Evolutionary conservation across 192 early-diverging fungal species (phyloP).

Genomic region (Backusella tarrabulga): DNA sequence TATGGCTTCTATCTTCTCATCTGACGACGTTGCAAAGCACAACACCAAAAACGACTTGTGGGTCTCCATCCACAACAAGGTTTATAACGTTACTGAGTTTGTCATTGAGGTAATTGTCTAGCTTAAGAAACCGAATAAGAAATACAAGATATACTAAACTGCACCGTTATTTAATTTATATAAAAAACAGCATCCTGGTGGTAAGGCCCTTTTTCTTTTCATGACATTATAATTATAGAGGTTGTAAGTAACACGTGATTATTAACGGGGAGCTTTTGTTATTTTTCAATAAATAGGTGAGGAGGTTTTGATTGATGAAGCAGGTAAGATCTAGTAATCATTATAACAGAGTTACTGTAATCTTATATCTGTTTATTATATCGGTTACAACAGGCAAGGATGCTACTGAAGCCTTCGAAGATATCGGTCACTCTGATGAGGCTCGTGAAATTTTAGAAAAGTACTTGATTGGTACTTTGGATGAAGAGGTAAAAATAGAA

Average conservation of each 20-base stretch:
- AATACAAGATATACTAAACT: not conserved
- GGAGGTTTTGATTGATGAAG: conserved; percentile 90
- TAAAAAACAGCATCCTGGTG: conserved; percentile 76
- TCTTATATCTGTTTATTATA: not conserved
- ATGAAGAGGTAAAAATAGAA: conserved; percentile 28
- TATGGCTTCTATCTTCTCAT: conserved; percentile 34
- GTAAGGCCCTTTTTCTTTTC: conserved; percentile 3
- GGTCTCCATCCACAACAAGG: conserved; percentile 74
- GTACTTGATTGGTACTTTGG: conserved; percentile 36
- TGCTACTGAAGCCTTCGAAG: conserved; percentile 90
- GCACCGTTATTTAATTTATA: not conserved
- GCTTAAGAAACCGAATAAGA: not conserved
- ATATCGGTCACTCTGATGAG: conserved; percentile 95
- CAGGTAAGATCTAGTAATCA: conserved; percentile 49
- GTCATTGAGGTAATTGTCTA: conserved; percentile 58
- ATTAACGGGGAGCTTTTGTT: not conserved
- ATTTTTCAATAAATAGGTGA: conserved; percentile 59
- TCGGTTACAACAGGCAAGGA: conserved; percentile 58
- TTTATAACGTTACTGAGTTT: conserved; percentile 78
- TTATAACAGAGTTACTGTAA: not conserved
- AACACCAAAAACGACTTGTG: conserved; percentile 72
- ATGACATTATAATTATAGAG: not conserved
- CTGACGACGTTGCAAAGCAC: conserved; percentile 71
- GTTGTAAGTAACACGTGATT: not conserved
- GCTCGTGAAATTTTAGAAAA: conserved; percentile 73